Evolutionary conservation across 75 land plant genomes (phyloP).

Genomic region (Selaginella moellendorffii): DNA sequence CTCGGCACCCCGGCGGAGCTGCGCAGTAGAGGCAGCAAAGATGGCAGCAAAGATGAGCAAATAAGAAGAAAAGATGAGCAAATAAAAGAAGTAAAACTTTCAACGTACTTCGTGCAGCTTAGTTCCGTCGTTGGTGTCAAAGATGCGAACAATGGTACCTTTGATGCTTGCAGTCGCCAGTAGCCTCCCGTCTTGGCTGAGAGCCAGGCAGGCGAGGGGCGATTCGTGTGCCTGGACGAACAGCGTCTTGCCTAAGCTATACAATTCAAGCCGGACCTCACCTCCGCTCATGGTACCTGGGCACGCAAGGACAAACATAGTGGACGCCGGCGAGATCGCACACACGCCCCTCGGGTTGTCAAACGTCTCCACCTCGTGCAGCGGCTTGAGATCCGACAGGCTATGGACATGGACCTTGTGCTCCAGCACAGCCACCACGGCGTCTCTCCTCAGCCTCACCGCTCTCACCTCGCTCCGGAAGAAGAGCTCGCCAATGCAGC

Average conservation of each 20-base stretch:
- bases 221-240: not conserved
- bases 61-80: not conserved
- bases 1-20: not conserved
- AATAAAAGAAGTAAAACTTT: too few species aligned
- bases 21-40: not conserved
- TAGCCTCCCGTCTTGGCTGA: not conserved
- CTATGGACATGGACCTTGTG: slow-evolving; percentile 11
- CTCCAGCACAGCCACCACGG: slow-evolving; percentile 11
- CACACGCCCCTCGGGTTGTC: slow-evolving; percentile 11
- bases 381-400: slow-evolving; percentile 11
- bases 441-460: slow-evolving; percentile 8
- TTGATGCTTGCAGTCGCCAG: not conserved
- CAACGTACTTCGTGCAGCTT: not conserved
- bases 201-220: not conserved
- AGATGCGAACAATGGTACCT: not conserved
- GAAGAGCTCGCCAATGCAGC: slow-evolving; percentile 13
- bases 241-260: not conserved
- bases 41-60: not conserved
- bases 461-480: slow-evolving; percentile 7
- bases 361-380: slow-evolving; percentile 13
- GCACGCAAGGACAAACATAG: slow-evolving; percentile 8
- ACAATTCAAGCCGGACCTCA: not conserved
- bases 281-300: slow-evolving; percentile 4
- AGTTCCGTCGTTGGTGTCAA: not conserved
- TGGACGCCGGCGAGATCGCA: slow-evolving; percentile 11